Percentiles rank a stretch among this genome's conserved stretches.
Evolutionary conservation across 768 basidiomycete species (phyloP).

Genomic region (Mycena alexandri): DNA sequence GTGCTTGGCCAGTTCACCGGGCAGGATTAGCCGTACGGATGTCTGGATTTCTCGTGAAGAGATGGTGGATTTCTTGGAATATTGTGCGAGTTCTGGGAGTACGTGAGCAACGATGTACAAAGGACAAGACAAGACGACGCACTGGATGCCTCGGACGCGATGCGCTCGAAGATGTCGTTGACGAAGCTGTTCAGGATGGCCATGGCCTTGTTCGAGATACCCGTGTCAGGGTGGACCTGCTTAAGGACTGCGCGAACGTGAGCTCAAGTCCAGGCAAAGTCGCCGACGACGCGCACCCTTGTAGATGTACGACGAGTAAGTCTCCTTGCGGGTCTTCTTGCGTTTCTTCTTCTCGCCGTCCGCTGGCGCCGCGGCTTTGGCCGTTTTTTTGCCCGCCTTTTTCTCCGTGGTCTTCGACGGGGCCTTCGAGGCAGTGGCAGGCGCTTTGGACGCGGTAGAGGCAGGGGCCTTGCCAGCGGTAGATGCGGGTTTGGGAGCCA

Average conservation of each 20-base stretch:
- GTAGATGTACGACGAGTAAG: constrained; percentile 94
- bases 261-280: constrained; percentile 11
- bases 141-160: constrained; percentile 93
- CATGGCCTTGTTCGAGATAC: constrained; percentile 99
- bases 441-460: constrained; percentile 79
- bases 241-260: constrained; percentile 76
- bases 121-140: constrained; percentile 43
- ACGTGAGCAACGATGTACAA: background rate
- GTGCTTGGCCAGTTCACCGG: constrained; percentile 95
- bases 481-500: constrained; percentile 83
- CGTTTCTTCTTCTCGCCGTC: constrained; percentile 90
- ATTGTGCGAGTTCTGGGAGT: constrained; percentile 86
- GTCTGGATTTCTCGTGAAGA: constrained; percentile 99
- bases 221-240: constrained; percentile 98
- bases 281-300: constrained; percentile 65
- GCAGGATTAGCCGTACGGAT: constrained; percentile 95
- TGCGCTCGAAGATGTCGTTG: constrained; percentile 94
- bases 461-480: constrained; percentile 88
- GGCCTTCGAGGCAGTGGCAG: constrained; percentile 63
- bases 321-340: constrained; percentile 89
- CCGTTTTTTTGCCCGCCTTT: constrained; percentile 87
- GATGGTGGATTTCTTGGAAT: constrained; percentile 99
- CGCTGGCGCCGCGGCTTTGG: constrained; percentile 71
- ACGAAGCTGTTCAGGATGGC: constrained; percentile 96
- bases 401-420: constrained; percentile 36